phyloP scores from a whole-genome alignment of 768 basidiomycete genomes.

The Boletus sensibilis region DNA sequence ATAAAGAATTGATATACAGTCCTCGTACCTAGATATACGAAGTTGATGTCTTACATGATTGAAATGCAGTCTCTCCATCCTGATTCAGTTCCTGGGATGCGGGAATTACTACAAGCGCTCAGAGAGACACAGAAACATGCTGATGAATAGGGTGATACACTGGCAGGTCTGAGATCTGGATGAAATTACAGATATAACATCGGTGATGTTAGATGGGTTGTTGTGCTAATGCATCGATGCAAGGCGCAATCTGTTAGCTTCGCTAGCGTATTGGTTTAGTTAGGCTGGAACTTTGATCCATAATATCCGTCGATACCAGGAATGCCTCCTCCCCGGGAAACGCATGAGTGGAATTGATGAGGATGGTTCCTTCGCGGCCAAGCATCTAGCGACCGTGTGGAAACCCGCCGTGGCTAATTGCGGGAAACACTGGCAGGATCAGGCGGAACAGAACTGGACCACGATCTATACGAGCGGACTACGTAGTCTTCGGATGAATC shows the following conservation, averaged over 20 bases:
- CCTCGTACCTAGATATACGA: not conserved
- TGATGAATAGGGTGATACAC: not conserved
- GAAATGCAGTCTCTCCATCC: not conserved
- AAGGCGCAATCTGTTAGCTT: not conserved
- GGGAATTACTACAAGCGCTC: not conserved
- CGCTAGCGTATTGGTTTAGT: not conserved
- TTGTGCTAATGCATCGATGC: not conserved
- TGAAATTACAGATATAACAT: not conserved
- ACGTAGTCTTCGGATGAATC: too few relatives aligned
- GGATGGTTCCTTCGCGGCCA: conserved; percentile 24
- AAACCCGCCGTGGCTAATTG: too few relatives aligned
- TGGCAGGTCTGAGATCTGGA: not conserved
- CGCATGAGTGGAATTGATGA: conserved; percentile 4
- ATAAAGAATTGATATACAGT: not conserved
- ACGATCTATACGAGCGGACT: too few relatives aligned
- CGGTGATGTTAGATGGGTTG: not conserved
- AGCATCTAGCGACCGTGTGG: conserved; percentile 18
- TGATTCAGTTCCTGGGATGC: conserved; percentile 25
- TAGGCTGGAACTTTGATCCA: not conserved
- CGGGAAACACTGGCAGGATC: too few relatives aligned
- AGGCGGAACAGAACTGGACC: too few relatives aligned
- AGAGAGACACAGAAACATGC: not conserved
- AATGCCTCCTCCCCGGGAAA: conserved; percentile 5
- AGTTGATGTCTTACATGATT: not conserved
- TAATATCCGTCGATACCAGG: not conserved